Percentiles rank a stretch among this genome's conserved stretches.
phyloP scores from a whole-genome alignment of 257 asterid genomes.

The Solanum pennellii region DNA sequence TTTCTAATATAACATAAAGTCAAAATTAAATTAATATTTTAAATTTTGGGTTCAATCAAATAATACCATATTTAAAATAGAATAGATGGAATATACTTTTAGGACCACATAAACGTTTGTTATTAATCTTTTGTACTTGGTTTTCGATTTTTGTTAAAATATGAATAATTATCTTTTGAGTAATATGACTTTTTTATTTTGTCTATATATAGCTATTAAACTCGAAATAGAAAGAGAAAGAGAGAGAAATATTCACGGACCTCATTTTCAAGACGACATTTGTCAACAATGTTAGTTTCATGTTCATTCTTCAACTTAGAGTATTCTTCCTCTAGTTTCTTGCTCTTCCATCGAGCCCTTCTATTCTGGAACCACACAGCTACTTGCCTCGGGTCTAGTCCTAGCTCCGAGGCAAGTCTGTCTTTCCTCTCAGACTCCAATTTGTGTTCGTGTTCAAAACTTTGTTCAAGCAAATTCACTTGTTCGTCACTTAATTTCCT shows the following conservation, averaged over 20 bases:
- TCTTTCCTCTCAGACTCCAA: slow-evolving; percentile 14
- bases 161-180: background rate
- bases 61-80: background rate
- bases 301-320: slow-evolving; percentile 27
- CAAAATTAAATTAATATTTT: background rate
- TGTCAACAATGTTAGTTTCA: slow-evolving; percentile 38
- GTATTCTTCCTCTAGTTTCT: slow-evolving; percentile 12
- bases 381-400: slow-evolving; percentile 13
- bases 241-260: slow-evolving; percentile 1
- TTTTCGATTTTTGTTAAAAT: background rate
- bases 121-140: background rate
- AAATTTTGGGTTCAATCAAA: background rate
- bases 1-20: background rate
- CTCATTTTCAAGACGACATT: slow-evolving; percentile 70
- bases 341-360: slow-evolving; percentile 12
- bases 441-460: slow-evolving; percentile 42
- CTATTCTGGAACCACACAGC: slow-evolving; percentile 16
- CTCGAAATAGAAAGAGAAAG: background rate
- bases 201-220: too few species aligned
- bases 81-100: background rate
- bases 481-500: slow-evolving; percentile 13
- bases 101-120: background rate
- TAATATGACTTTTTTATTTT: too few species aligned
- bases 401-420: slow-evolving; percentile 10
- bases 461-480: slow-evolving; percentile 4